phyloP scores from a whole-genome alignment of 23 red algal species.

The Gracilariopsis chorda region DNA sequence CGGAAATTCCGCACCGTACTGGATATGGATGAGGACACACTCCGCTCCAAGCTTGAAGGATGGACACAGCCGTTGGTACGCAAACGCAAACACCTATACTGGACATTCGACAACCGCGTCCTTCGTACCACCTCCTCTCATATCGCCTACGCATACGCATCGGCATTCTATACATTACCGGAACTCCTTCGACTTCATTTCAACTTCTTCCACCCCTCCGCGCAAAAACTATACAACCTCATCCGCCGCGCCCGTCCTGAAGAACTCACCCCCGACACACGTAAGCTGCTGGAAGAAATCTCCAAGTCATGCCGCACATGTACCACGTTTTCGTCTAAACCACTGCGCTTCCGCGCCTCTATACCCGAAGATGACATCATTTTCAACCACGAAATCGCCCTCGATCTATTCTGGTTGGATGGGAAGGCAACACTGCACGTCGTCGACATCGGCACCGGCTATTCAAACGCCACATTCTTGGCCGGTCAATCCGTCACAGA shows the following conservation, averaged over 20 bases:
- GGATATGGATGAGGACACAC: background rate
- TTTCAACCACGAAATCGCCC: background rate
- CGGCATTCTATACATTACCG: background rate
- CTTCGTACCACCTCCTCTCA: too few species aligned
- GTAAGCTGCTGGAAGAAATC: background rate
- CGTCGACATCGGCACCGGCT: background rate
- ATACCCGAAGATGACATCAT: background rate
- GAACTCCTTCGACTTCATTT: background rate
- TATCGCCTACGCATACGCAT: too few species aligned
- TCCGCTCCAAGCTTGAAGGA: background rate
- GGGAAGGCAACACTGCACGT: background rate
- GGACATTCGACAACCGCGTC: background rate
- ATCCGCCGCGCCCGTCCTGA: background rate
- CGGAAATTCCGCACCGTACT: background rate
- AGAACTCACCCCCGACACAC: background rate
- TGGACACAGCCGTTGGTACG: background rate
- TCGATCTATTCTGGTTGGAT: background rate
- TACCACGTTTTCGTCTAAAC: background rate
- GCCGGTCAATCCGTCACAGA: background rate
- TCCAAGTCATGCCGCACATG: background rate
- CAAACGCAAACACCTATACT: background rate
- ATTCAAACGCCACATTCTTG: background rate
- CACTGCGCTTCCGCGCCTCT: background rate
- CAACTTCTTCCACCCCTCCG: constrained; percentile 6
- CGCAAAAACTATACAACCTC: constrained; percentile 18